These are phyloP conservation scores for Bruguiera parviflora DNA, from an alignment of 345 rosid species.

Conservation along the genomic window DNA sequence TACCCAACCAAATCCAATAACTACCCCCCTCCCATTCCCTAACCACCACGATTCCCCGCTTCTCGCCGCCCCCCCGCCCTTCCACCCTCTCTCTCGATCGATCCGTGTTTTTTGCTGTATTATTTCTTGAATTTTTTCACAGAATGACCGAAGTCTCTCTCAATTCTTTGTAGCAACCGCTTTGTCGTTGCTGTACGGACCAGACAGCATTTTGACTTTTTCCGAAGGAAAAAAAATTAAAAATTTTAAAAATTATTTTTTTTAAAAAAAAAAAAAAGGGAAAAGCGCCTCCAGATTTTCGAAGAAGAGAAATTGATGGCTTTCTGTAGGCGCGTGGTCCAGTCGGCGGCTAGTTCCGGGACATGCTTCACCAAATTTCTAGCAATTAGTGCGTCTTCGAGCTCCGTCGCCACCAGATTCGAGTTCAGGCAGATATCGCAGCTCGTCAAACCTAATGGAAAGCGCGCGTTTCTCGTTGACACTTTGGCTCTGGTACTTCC, in stretches of 20 bases:
- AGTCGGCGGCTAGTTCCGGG: constrained; percentile 37
- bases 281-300: background rate
- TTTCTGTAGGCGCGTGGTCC: constrained; percentile 39
- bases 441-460: constrained; percentile 56
- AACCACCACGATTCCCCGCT: no score
- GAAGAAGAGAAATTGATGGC: constrained; percentile 37
- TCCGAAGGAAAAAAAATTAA: no score
- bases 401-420: constrained; percentile 16
- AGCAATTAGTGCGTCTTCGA: constrained; percentile 13
- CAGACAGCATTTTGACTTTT: no score
- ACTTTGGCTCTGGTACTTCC: constrained; percentile 77
- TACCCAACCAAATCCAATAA: background rate
- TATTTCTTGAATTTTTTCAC: no score
- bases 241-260: no score
- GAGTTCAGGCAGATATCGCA: constrained; percentile 49
- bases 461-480: constrained; percentile 85
- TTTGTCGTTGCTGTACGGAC: no score
- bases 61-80: no score
- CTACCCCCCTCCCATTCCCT: background rate
- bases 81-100: no score
- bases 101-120: no score
- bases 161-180: no score
- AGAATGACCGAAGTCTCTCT: no score
- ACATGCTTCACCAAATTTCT: constrained; percentile 26
- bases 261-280: no score